Base-by-base conservation (phyloP, 257 asterid species). In the Gentiana dahurica region DNA sequence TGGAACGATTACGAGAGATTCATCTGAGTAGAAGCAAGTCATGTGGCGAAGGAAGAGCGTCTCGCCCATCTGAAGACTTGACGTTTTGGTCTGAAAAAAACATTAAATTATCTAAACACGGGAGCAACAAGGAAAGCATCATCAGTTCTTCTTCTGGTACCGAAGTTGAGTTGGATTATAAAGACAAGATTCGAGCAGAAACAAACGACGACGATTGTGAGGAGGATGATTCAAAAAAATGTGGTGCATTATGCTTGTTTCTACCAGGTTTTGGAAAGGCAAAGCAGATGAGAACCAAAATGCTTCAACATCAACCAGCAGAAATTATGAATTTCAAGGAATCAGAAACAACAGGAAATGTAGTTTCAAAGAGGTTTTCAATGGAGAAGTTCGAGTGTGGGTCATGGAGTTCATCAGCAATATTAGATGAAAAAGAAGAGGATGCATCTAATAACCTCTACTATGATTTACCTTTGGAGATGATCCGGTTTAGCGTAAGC, bases 321-420 rank as follows among this genome's bases (percentile, higher is more conserved):
- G 24, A 41, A 2, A 41, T 41, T 2, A 10, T 2, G 46, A 41
- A 5, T 41, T 41, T 4, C 1, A 10, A 41, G 9, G 46, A 41
- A 41, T 41, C 46, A 41, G 24, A 15, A 15, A 41, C 9, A 41
- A 5, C 46, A 1, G 6, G 9, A 39, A 58, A 59, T 3, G 51
- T 60, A 4, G 75, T 77, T 38, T 78, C 95, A 34, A 85, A 80
- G 56, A 75, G 84, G 66, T 83, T 72, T 13, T 90, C 95, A 2
- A 73, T 90, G 35, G 94, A 90, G 71, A 86, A 72, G 60, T 90
- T 90, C 32, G 96, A 90, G 61, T 90, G 96, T 51, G 95, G 86
- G 39, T 86, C 94, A 0, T 81, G 93, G 93, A 75, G 87, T 45
- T 86, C 93, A 55, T 79, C 91, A 0, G 75, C 78, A 11, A 49